These are phyloP conservation scores for Alternaria arborescens DNA, from an alignment of 2,329 filamentous ascomycete genomes.

Conservation along the genomic window DNA sequence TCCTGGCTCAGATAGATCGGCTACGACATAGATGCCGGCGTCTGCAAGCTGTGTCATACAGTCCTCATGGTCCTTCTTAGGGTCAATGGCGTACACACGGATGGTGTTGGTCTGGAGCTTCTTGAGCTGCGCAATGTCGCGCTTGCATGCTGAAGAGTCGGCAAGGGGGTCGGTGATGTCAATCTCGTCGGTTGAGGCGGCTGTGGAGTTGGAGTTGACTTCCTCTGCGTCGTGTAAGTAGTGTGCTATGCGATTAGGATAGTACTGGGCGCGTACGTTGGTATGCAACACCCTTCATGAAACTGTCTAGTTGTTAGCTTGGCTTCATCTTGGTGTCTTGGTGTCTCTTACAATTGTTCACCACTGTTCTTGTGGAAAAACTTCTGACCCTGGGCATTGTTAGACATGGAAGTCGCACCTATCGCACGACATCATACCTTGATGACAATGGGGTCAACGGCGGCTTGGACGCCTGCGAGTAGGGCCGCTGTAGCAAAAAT, in stretches of 20 bases:
- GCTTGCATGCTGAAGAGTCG: constrained; percentile 74
- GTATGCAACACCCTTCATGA: constrained; percentile 93
- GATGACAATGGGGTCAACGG: constrained; percentile 71
- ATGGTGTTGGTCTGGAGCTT: constrained; percentile 84
- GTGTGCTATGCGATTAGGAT: background rate
- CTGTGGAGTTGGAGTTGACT: constrained; percentile 63
- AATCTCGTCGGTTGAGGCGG: constrained; percentile 55
- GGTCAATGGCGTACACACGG: constrained; percentile 93
- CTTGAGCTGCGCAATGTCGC: constrained; percentile 83
- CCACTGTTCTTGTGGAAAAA: constrained; percentile 90
- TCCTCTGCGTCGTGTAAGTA: constrained; percentile 58
- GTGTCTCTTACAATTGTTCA: constrained; percentile 65
- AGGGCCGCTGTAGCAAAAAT: constrained; percentile 61
- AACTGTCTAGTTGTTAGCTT: constrained; percentile 57
- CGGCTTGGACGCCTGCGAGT: constrained; percentile 62
- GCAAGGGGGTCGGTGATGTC: constrained; percentile 85
- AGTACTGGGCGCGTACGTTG: constrained; percentile 62
- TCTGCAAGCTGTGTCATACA: constrained; percentile 87
- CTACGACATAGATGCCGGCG: constrained; percentile 93
- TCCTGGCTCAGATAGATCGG: constrained; percentile 84
- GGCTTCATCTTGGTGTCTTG: constrained; percentile 3
- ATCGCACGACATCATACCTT: constrained; percentile 63
- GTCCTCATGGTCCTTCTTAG: constrained; percentile 75
- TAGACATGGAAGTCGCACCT: constrained; percentile 13
- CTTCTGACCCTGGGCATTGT: constrained; percentile 70